phyloP scores from a whole-genome alignment of 108 stramenopile species.

The Fistulifera pelliculosa region DNA sequence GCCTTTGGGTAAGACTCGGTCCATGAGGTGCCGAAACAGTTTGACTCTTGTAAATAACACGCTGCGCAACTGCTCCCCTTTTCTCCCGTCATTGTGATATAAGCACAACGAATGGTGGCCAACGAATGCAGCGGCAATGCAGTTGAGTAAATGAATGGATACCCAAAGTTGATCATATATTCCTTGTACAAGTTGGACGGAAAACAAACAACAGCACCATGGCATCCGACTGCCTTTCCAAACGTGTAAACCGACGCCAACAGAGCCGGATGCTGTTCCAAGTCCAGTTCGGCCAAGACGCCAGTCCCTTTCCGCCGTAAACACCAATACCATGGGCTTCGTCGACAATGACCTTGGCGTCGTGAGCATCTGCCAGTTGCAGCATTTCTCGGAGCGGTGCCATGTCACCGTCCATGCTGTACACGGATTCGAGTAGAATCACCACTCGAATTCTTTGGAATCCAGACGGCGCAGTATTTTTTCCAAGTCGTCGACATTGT shows the following conservation, averaged over 20 bases:
- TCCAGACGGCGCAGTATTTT: slow-evolving; percentile 24
- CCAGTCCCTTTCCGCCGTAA: slow-evolving; percentile 76
- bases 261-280: slow-evolving; percentile 79
- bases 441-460: slow-evolving; percentile 22
- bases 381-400: slow-evolving; percentile 79
- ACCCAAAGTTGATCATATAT: slow-evolving; percentile 88
- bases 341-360: slow-evolving; percentile 74
- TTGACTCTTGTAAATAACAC: slow-evolving; percentile 16
- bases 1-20: slow-evolving; percentile 15
- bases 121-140: slow-evolving; percentile 78
- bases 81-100: slow-evolving; percentile 59
- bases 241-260: slow-evolving; percentile 86
- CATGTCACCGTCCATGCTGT: slow-evolving; percentile 96
- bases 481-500: slow-evolving; percentile 60
- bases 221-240: slow-evolving; percentile 95
- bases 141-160: slow-evolving; percentile 95
- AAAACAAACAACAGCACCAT: slow-evolving; percentile 86
- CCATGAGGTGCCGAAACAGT: slow-evolving; percentile 28
- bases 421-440: slow-evolving; percentile 90
- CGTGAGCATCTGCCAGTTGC: slow-evolving; percentile 40
- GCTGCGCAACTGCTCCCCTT: background rate
- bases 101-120: slow-evolving; percentile 67
- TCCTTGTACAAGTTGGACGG: slow-evolving; percentile 36
- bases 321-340: slow-evolving; percentile 88
- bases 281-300: slow-evolving; percentile 49